phyloP scores from a whole-genome alignment of 2,329 filamentous ascomycete species.

The Diaporthe sp. region DNA sequence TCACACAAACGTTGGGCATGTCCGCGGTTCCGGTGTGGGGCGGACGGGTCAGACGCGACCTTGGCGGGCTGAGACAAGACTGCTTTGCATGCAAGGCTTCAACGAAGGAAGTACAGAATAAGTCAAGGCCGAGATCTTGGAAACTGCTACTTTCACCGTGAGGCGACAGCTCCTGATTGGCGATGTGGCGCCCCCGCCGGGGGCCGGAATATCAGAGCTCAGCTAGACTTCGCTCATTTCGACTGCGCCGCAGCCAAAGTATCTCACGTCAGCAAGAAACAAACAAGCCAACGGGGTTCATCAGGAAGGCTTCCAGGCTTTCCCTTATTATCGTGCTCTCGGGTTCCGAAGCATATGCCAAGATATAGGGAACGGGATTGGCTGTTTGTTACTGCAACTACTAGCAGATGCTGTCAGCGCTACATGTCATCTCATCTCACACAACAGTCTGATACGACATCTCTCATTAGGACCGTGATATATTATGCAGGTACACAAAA shows the following conservation, averaged over 20 bases:
- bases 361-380: background rate
- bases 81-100: background rate
- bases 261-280: conserved; percentile 22
- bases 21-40: background rate
- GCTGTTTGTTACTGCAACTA: background rate
- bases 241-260: conserved; percentile 6
- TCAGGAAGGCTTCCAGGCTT: background rate
- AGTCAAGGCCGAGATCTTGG: background rate
- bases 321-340: background rate
- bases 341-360: background rate
- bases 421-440: background rate
- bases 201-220: background rate
- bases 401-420: background rate
- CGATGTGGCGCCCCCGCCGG: background rate
- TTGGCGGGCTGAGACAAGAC: conserved; percentile 16
- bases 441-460: background rate
- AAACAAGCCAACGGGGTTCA: background rate
- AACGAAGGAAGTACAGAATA: background rate
- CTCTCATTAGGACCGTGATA: background rate
- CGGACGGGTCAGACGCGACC: background rate
- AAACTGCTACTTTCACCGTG: background rate
- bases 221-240: background rate
- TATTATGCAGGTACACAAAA: background rate
- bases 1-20: conserved; percentile 34
- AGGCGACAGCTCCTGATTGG: background rate